Conservation (phyloP, 2,329 filamentous ascomycete genomes). For the Tolypocladium sp. region DNA sequence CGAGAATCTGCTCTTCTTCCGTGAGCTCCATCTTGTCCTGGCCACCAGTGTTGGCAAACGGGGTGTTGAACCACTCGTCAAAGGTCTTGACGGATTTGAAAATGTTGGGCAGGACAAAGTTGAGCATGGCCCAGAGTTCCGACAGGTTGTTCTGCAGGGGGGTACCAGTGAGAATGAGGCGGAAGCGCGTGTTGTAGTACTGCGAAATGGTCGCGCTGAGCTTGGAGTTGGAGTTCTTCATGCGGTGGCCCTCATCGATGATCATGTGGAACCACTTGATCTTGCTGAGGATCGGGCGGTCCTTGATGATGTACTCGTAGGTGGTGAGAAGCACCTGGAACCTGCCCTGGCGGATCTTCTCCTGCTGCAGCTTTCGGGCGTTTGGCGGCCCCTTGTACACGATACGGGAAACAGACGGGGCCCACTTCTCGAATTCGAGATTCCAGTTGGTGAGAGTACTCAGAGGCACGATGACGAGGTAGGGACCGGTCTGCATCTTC, state of each 20-base stretch:
- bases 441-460: slow-evolving; percentile 99
- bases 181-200: slow-evolving; percentile 91
- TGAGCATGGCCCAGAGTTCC: slow-evolving; percentile 95
- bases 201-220: slow-evolving; percentile 88
- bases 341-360: slow-evolving; percentile 85
- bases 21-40: slow-evolving; percentile 98
- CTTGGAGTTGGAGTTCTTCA: slow-evolving; percentile 98
- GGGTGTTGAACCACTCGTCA: slow-evolving; percentile 99
- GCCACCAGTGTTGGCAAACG: slow-evolving; percentile 94
- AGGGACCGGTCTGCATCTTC: slow-evolving; percentile 86
- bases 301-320: slow-evolving; percentile 99
- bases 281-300: slow-evolving; percentile 88
- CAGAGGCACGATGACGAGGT: slow-evolving; percentile 90
- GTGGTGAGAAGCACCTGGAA: slow-evolving; percentile 97
- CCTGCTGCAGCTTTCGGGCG: slow-evolving; percentile 79
- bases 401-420: slow-evolving; percentile 73
- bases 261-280: slow-evolving; percentile 99
- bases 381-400: slow-evolving; percentile 96
- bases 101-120: slow-evolving; percentile 95
- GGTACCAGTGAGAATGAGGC: slow-evolving; percentile 93
- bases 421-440: slow-evolving; percentile 98
- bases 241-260: slow-evolving; percentile 97
- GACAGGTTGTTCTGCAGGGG: slow-evolving; percentile 94
- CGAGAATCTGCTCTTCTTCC: slow-evolving; percentile 98
- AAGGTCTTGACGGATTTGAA: slow-evolving; percentile 99